Evolutionary conservation across 1,139 yeast genomes (phyloP), one percentile per base, ranked within the genome.

Genomic region (Yamadazyma diospyri): DNA sequence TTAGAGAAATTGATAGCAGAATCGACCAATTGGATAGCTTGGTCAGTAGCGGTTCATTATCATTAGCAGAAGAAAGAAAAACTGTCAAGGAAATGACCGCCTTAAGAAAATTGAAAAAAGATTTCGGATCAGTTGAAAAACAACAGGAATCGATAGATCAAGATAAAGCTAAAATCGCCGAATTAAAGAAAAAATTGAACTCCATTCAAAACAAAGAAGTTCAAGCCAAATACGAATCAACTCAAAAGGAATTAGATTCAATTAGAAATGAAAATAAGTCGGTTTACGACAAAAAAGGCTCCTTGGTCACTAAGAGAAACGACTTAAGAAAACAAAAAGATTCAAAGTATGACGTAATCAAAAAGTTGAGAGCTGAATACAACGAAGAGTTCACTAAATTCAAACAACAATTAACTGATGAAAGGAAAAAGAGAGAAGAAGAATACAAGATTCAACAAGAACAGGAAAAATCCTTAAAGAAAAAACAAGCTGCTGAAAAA

Each of bases 11-110:
- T 48, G 95, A 88, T 52, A 67, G 70, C 39, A 78, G 82, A 61
- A 76, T 89, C 58, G 60, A 63, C 45, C 68, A 72, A 54, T 76
- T 88, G 51, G 97, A 92, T 57, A 72, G 70, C 30, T 70, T 75
- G 47, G 81, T 92, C 43, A 88, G 85, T 41, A 65, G 85, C 34
- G 98, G 98, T 40, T 67, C 72, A 34, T 70, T 94, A 59, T 78
- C 87, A 53, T 77, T 94, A 54, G 97, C 89, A 35, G 96, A 92
- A 44, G 99, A 94, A 72, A 83, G 88, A 69, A 76, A 81, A 57
- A 66, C 71, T 47, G 78, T 94, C 48, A 84, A 84, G 64, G 97
- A 92, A 64, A 85, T 88, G 72, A 76, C 88, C 36, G 64, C 81
- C 34, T 75, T 92, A 59, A 81, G 94, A 62, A 87, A 86, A 64